phyloP scores from a whole-genome alignment of 2,329 filamentous ascomycete species.

The Leptographium wingfieldii region DNA sequence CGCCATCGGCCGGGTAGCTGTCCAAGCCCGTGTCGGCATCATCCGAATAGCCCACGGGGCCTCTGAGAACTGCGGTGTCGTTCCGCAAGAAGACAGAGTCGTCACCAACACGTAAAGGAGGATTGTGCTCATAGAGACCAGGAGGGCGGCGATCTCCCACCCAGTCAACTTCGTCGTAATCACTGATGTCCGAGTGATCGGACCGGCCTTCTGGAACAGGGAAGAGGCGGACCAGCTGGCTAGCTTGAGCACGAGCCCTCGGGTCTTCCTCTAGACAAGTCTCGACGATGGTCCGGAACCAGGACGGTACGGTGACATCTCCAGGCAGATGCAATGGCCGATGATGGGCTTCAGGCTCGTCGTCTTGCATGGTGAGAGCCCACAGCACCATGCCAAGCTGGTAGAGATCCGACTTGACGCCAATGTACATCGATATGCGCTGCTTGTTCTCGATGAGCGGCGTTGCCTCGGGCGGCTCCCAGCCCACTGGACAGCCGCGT shows the following conservation, averaged over 20 bases:
- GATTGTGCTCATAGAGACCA: slow-evolving; percentile 14
- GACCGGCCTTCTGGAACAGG: slow-evolving; percentile 29
- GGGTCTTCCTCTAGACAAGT: slow-evolving; percentile 68
- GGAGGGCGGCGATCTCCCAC: slow-evolving; percentile 2
- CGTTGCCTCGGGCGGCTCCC: slow-evolving; percentile 90
- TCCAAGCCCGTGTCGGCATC: neutral
- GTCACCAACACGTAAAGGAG: slow-evolving; percentile 28
- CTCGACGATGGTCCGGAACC: slow-evolving; percentile 64
- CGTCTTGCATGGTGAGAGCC: slow-evolving; percentile 75
- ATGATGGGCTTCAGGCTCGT: slow-evolving; percentile 73
- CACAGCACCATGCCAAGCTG: slow-evolving; percentile 96
- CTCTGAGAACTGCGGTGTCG: neutral
- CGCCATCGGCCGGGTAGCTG: neutral
- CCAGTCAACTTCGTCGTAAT: slow-evolving; percentile 16
- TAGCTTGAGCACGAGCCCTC: slow-evolving; percentile 58
- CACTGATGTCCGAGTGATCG: slow-evolving; percentile 13
- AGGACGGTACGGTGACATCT: slow-evolving; percentile 56
- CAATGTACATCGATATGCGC: slow-evolving; percentile 91
- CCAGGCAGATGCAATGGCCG: slow-evolving; percentile 53
- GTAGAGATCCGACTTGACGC: slow-evolving; percentile 91
- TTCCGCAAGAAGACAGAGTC: slow-evolving; percentile 16
- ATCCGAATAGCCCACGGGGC: neutral
- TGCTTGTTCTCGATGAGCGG: slow-evolving; percentile 78
- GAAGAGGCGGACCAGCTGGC: slow-evolving; percentile 57
- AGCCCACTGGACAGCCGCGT: slow-evolving; percentile 90